Evolutionary conservation across 805 yeast species (phyloP), one percentile per base, ranked within the genome.

Genomic region (Candida sithepensis): DNA sequence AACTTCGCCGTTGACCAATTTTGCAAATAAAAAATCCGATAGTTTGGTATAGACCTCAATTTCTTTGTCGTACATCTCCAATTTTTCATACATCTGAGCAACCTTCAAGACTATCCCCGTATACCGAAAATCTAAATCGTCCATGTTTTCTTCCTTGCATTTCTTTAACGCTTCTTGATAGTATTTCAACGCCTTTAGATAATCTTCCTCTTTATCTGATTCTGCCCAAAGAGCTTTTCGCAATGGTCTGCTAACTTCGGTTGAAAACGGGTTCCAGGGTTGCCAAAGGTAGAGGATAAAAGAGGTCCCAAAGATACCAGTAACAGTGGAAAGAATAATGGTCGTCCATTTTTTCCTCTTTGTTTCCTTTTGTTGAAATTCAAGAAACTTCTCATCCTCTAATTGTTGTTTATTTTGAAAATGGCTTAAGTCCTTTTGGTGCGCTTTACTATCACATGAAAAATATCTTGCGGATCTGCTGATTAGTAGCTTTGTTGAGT

Each of bases 61-160:
- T 0, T 96, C 95, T 44, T 84, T 85, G 13, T 78, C 78, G 28
- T 60, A 54, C 80, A 78, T 74, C 19, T 73, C 75, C 55, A 89
- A 65, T 37, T 83, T 73, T 58, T 88, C 96, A 61, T 81, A 87
- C 89, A 89, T 85, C 59, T 90, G 96, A 10, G 85, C 96, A 32
- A 88, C 71, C 59, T 91, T 88, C 63, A 92, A 72, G 59, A 91
- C 96, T 45, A 92, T 79, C 0, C 97, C 97, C 0, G 97, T 91
- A 64, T 87, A 91, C 59, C 87, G 92, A 59, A 88, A 94, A 47
- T 81, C 73, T 28, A 85, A 56, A 10, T 75, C 76, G 51, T 79
- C 77, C 68, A 88, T 63, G 0, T 73, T 74, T 41, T 80, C 66
- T 23, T 73, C 69, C 33, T 81, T 75, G 36, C 89, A 84, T 51